Percentiles rank a stretch among this genome's conserved stretches.
These are phyloP conservation scores for Dryas drummondii DNA, from an alignment of 306 rosid genomes.

Conservation along the genomic window DNA sequence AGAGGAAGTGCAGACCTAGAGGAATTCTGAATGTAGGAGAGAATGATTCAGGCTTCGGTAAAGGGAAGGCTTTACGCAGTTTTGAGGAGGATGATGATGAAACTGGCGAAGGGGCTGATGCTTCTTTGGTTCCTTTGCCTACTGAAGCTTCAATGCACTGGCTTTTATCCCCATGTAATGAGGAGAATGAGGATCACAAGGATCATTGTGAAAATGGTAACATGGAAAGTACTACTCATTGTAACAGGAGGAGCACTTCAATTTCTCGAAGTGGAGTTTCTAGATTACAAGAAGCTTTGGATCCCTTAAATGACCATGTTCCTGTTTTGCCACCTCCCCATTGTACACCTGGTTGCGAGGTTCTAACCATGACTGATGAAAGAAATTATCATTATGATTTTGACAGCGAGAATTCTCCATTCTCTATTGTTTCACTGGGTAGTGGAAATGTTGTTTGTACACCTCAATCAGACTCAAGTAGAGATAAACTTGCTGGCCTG, in stretches of 20 bases:
- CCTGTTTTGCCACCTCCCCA: slow-evolving; percentile 40
- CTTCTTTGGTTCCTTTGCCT: slow-evolving; percentile 60
- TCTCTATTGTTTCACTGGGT: slow-evolving; percentile 53
- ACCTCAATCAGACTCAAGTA: slow-evolving; percentile 63
- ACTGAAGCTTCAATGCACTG: slow-evolving; percentile 79
- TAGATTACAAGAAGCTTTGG: slow-evolving; percentile 44
- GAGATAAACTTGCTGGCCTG: slow-evolving; percentile 41
- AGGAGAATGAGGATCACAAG: slow-evolving; percentile 43
- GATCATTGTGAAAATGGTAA: slow-evolving; percentile 36
- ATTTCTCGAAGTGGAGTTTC: slow-evolving; percentile 44
- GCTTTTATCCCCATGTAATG: slow-evolving; percentile 60
- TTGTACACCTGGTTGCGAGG: slow-evolving; percentile 34
- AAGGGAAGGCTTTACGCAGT: slow-evolving; percentile 34
- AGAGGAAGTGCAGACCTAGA: slow-evolving; percentile 83
- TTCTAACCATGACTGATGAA: slow-evolving; percentile 32
- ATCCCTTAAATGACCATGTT: slow-evolving; percentile 35
- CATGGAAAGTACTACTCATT: slow-evolving; percentile 24
- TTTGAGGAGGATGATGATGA: slow-evolving; percentile 32
- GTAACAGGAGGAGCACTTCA: slow-evolving; percentile 26
- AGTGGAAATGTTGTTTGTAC: slow-evolving; percentile 75
- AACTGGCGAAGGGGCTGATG: slow-evolving; percentile 26
- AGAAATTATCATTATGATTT: slow-evolving; percentile 22
- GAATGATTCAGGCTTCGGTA: slow-evolving; percentile 36
- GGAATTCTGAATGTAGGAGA: slow-evolving; percentile 71
- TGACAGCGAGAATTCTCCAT: slow-evolving; percentile 53